Evolutionary conservation across 2,329 filamentous ascomycete genomes (phyloP).

Genomic region (Massarina eburnea): DNA sequence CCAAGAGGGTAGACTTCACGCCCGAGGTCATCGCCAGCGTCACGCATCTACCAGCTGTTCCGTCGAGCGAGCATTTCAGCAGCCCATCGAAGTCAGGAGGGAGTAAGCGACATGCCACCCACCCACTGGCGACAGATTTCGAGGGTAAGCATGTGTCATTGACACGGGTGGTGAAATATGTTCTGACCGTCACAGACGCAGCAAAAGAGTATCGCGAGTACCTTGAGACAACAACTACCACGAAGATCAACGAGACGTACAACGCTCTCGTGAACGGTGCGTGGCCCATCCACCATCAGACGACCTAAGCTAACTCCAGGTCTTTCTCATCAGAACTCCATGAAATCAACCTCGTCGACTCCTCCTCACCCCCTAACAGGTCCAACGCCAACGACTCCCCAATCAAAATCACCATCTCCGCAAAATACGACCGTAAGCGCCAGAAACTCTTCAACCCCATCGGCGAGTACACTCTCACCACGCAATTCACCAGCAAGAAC

Average conservation of each 20-base stretch:
- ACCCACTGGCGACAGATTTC: conserved; percentile 31
- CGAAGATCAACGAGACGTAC: conserved; percentile 25
- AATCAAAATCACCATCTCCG: conserved; percentile 17
- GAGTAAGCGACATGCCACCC: conserved; percentile 11
- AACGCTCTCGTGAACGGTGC: conserved; percentile 9
- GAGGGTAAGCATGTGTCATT: conserved; percentile 18
- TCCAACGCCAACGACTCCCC: conserved; percentile 11
- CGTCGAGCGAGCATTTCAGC: conserved; percentile 6
- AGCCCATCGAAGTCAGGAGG: conserved; percentile 3
- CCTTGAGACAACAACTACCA: conserved; percentile 19
- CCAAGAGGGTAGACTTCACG: background rate
- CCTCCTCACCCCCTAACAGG: conserved; percentile 6
- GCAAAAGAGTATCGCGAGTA: conserved; percentile 28
- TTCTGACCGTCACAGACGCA: conserved; percentile 25
- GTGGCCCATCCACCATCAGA: background rate
- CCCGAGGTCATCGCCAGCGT: background rate
- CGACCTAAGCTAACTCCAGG: conserved; percentile 8
- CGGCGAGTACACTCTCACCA: conserved; percentile 16
- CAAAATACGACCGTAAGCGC: conserved; percentile 19
- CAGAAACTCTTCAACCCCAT: conserved; percentile 22
- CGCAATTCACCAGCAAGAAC: conserved; percentile 9
- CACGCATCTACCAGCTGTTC: background rate
- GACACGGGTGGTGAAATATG: background rate
- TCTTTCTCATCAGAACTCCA: conserved; percentile 7
- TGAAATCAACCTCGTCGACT: conserved; percentile 2